Evolutionary conservation across 2,329 filamentous ascomycete species (phyloP).

Genomic region (Botrytis cinerea): DNA sequence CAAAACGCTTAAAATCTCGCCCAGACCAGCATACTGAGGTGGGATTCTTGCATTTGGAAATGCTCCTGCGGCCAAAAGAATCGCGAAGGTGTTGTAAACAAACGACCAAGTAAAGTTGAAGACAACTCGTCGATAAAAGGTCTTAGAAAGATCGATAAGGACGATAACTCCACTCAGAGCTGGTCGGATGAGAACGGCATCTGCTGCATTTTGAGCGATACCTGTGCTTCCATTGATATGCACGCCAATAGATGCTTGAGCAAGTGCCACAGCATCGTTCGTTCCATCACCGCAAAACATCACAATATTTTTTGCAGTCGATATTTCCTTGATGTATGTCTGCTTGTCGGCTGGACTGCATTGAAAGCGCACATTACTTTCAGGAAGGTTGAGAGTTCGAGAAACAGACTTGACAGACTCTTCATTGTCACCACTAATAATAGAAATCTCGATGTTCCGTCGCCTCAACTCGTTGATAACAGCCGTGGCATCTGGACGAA

Average conservation of each 20-base stretch:
- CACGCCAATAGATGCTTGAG: constrained; percentile 69
- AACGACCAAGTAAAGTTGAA: too few species aligned
- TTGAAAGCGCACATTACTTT: constrained; percentile 36
- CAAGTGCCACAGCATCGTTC: constrained; percentile 74
- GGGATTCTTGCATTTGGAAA: too few species aligned
- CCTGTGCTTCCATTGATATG: constrained; percentile 65
- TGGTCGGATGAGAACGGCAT: constrained; percentile 66
- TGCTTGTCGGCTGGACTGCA: constrained; percentile 44
- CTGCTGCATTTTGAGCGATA: constrained; percentile 65
- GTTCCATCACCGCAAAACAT: constrained; percentile 78
- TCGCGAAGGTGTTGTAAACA: too few species aligned
- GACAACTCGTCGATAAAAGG: too few species aligned
- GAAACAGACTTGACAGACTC: constrained; percentile 48
- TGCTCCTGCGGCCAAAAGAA: too few species aligned
- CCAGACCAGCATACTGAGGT: too few species aligned
- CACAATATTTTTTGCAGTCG: constrained; percentile 44
- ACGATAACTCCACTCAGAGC: constrained; percentile 57
- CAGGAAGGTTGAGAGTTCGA: constrained; percentile 40
- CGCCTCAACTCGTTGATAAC: too few species aligned
- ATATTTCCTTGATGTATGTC: constrained; percentile 29
- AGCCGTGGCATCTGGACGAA: too few species aligned
- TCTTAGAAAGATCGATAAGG: constrained; percentile 46
- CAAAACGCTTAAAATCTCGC: too few species aligned
- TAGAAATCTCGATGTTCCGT: too few species aligned
- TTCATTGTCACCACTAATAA: constrained; percentile 52